Conservation (phyloP, 306 rosid genomes). For the Cucumis cinereus region DNA sequence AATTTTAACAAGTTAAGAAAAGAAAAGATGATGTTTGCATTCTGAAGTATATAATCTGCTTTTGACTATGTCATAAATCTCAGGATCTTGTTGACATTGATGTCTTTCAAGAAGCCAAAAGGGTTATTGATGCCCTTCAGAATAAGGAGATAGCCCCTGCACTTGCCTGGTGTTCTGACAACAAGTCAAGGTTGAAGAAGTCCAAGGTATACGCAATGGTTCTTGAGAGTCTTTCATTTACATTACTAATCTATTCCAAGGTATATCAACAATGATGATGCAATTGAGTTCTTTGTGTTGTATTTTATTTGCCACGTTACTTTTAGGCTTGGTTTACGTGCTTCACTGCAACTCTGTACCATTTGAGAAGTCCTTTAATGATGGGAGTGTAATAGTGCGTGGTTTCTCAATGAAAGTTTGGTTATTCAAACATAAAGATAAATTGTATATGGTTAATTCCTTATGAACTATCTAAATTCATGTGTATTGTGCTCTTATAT, state of each 20-base stretch:
- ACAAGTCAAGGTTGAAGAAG: constrained; percentile 89
- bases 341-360: not conserved
- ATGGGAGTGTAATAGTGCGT: not conserved
- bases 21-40: not conserved
- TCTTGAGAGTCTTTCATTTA: not conserved
- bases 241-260: not conserved
- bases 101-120: constrained; percentile 83
- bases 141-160: constrained; percentile 81
- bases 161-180: constrained; percentile 90
- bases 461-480: not conserved
- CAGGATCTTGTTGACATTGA: constrained; percentile 93
- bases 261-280: not conserved
- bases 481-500: not conserved
- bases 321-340: not conserved
- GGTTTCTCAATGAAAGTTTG: not conserved
- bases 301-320: not conserved
- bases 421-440: not conserved
- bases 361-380: not conserved
- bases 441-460: not conserved
- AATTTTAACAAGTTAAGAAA: not conserved
- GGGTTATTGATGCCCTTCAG: constrained; percentile 74
- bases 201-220: constrained; percentile 44
- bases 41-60: not conserved
- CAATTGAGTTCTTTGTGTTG: not conserved
- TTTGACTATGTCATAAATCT: not conserved